These are phyloP conservation scores for Hawksworthiomyces lignivorus DNA, from an alignment of 2,329 filamentous ascomycete species.

Conservation along the genomic window DNA sequence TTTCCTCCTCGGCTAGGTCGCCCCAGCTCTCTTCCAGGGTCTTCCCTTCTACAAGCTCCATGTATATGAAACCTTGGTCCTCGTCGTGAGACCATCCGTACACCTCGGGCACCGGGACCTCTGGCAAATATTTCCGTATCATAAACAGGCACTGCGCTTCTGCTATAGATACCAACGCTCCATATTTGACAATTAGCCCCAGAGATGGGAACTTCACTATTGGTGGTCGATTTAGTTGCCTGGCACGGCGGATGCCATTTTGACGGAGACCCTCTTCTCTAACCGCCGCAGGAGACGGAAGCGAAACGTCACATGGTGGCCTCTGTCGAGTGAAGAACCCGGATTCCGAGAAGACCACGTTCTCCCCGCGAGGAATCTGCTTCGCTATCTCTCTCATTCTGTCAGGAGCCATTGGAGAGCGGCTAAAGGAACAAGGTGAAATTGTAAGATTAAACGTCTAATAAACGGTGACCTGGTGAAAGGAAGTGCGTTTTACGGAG, in stretches of 20 bases:
- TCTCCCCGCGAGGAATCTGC: not conserved
- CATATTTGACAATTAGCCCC: slow-evolving; percentile 25
- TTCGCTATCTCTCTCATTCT: not conserved
- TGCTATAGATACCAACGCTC: slow-evolving; percentile 17
- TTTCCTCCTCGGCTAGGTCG: slow-evolving; percentile 6
- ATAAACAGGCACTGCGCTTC: slow-evolving; percentile 16
- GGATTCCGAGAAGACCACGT: not conserved
- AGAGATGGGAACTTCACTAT: slow-evolving; percentile 22
- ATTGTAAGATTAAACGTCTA: too few relatives aligned
- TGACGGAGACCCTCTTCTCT: not conserved
- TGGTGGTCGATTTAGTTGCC: slow-evolving; percentile 17
- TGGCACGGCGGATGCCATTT: not conserved
- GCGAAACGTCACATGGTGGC: not conserved
- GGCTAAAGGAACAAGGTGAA: too few relatives aligned
- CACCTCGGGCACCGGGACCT: slow-evolving; percentile 14
- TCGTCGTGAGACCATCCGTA: slow-evolving; percentile 16
- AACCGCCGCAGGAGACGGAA: not conserved
- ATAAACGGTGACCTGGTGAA: too few relatives aligned
- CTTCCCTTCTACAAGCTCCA: slow-evolving; percentile 17
- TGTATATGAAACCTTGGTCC: slow-evolving; percentile 19
- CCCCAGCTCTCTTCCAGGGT: slow-evolving; percentile 17
- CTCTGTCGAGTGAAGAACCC: not conserved
- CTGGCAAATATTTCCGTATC: slow-evolving; percentile 8
- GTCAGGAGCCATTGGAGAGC: too few relatives aligned
- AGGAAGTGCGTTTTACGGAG: too few relatives aligned